Conservation (phyloP, 768 basidiomycete species). For the Xerocomellus dryophilus region DNA sequence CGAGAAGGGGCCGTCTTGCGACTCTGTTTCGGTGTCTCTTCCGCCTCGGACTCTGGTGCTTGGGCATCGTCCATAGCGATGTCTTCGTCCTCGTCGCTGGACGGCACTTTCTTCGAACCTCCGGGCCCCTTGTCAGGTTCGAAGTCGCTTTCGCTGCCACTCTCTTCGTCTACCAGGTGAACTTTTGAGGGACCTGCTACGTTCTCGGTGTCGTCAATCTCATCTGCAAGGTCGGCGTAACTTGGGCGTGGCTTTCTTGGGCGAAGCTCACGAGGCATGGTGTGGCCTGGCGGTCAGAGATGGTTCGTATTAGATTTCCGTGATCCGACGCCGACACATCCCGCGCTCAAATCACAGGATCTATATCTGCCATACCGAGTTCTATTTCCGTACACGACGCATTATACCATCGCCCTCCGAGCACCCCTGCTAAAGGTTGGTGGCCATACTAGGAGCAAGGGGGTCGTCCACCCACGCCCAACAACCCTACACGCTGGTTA, state of each 20-base stretch:
- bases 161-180: conserved; percentile 16
- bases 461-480: too few relatives aligned
- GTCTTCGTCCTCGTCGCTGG: conserved; percentile 33
- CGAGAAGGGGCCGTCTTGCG: conserved; percentile 8
- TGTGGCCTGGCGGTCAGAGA: not conserved
- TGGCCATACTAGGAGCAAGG: too few relatives aligned
- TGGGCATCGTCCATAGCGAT: conserved; percentile 22
- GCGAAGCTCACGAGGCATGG: conserved; percentile 56
- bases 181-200: conserved; percentile 42
- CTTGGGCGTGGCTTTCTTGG: conserved; percentile 50
- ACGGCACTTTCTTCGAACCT: conserved; percentile 31
- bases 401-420: too few relatives aligned
- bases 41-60: conserved; percentile 15
- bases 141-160: conserved; percentile 56
- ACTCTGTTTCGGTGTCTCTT: conserved; percentile 8
- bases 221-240: conserved; percentile 44
- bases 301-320: not conserved
- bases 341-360: too few relatives aligned
- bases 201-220: conserved; percentile 28
- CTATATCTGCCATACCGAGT: too few relatives aligned
- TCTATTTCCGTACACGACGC: too few relatives aligned
- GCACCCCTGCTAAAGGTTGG: too few relatives aligned
- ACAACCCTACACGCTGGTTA: too few relatives aligned
- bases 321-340: too few relatives aligned
- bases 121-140: conserved; percentile 38